A percentile compares a stretch with the other conserved stretches of the same genome.
These are phyloP conservation scores for Senecio squalidus DNA, from an alignment of 140 eudicot genomes.

Conservation along the genomic window DNA sequence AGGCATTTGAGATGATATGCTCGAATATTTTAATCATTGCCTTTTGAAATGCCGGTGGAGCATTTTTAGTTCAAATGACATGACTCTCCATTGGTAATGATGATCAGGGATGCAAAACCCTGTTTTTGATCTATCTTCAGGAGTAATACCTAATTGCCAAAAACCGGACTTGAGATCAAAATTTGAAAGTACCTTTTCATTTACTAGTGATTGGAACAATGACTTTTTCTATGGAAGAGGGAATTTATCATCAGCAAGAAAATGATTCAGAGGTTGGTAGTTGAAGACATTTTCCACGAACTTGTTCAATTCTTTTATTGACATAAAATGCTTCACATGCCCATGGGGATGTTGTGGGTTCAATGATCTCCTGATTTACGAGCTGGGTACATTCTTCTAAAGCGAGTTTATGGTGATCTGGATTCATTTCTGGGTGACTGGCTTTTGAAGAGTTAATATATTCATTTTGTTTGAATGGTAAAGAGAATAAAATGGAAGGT, in stretches of 20 bases:
- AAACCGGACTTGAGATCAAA: no score
- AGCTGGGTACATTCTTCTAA: background rate
- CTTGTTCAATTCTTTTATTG: conserved; percentile 1
- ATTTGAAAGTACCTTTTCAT: background rate
- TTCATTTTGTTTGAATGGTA: background rate
- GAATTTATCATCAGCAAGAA: background rate
- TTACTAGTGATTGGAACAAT: no score
- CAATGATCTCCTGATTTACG: background rate
- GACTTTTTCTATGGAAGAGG: no score
- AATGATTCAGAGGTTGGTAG: conserved; percentile 1
- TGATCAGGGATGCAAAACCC: no score
- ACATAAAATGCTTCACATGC: conserved; percentile 14
- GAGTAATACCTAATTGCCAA: no score
- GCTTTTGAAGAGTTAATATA: background rate
- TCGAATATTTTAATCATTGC: no score
- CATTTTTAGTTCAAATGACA: no score
- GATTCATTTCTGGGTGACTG: background rate
- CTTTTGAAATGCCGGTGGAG: no score
- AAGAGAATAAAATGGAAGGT: background rate
- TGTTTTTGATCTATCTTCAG: no score
- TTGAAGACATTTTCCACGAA: background rate
- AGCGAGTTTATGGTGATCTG: background rate
- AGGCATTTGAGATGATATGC: no score
- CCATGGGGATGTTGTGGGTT: background rate
- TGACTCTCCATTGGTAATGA: no score